A percentile compares a stretch with the other conserved stretches of the same genome.
Conservation (phyloP, 345 rosid genomes). For the Lumnitzera littorea region DNA sequence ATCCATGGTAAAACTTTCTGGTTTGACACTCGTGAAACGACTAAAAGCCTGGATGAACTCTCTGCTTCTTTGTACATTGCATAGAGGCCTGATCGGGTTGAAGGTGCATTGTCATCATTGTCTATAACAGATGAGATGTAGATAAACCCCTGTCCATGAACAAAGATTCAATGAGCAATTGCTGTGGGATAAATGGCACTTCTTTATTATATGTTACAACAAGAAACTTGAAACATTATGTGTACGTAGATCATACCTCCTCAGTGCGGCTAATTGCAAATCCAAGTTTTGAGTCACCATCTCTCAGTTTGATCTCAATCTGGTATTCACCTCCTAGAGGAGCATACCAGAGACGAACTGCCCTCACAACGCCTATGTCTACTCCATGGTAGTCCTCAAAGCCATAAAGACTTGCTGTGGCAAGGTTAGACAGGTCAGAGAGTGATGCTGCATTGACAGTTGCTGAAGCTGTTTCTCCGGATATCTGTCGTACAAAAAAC, state of each 20-base stretch:
- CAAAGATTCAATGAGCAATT: background rate
- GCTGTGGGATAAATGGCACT: background rate
- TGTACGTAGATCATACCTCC: conserved; percentile 43
- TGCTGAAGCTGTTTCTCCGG: conserved; percentile 90
- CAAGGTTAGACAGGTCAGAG: conserved; percentile 71
- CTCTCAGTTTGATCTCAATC: conserved; percentile 61
- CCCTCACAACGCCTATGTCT: conserved; percentile 93
- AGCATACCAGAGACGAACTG: conserved; percentile 87
- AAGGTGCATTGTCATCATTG: conserved; percentile 51
- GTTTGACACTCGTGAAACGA: conserved; percentile 68
- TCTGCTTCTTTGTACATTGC: conserved; percentile 55
- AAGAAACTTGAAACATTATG: background rate
- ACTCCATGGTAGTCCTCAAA: conserved; percentile 98
- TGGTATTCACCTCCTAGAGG: conserved; percentile 66
- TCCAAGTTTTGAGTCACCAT: conserved; percentile 78
- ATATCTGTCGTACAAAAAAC: conserved; percentile 45
- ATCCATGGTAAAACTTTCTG: conserved; percentile 93
- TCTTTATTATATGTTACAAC: background rate
- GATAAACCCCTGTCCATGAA: conserved; percentile 63
- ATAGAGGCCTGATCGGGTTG: conserved; percentile 72
- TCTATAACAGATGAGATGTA: conserved; percentile 77
- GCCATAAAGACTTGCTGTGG: conserved; percentile 75
- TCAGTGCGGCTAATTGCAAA: conserved; percentile 97
- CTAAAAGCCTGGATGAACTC: conserved; percentile 44
- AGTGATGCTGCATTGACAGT: conserved; percentile 77